Conservation (phyloP, 306 rosid genomes). For the Ormosia emarginata region DNA sequence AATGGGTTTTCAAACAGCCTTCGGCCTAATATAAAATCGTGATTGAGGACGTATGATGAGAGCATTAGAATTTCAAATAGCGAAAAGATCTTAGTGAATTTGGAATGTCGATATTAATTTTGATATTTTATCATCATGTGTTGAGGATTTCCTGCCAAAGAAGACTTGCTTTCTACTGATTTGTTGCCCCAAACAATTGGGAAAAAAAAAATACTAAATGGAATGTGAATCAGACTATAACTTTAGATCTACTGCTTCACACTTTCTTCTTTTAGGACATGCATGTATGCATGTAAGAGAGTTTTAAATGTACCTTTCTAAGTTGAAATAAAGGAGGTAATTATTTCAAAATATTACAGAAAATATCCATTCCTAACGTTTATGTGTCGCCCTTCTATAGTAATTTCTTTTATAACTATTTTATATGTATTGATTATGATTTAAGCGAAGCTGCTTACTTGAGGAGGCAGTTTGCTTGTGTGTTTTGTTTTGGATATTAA, state of each 20-base stretch:
- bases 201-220: background rate
- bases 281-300: background rate
- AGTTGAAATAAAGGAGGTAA: background rate
- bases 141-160: background rate
- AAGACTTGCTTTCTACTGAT: background rate
- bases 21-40: background rate
- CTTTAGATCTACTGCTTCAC: background rate
- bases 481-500: background rate
- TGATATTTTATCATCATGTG: constrained; percentile 3
- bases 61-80: background rate
- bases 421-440: background rate
- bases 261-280: background rate
- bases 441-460: background rate
- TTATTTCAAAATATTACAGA: background rate
- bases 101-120: background rate
- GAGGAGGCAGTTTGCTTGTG: background rate
- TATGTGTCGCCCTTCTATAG: background rate
- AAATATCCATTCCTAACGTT: background rate
- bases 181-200: background rate
- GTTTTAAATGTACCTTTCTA: background rate
- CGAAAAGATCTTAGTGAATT: background rate
- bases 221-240: background rate
- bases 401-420: background rate
- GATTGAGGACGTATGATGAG: background rate
- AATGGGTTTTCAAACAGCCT: background rate